phyloP scores from a whole-genome alignment of 176 grass and related monocot species.

The Phoenix dactylifera region DNA sequence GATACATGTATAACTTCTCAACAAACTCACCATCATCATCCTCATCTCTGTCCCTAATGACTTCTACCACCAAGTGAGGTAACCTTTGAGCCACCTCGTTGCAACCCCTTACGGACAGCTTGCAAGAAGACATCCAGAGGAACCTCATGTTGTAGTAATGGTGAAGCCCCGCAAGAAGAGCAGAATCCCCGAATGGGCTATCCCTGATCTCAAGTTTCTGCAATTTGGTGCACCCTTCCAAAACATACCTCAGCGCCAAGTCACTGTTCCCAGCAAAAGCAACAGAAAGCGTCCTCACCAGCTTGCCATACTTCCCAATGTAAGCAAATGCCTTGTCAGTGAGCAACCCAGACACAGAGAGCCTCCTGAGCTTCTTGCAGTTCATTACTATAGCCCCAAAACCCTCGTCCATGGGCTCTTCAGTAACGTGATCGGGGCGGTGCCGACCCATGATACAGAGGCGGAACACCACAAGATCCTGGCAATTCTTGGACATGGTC shows the following conservation, averaged over 20 bases:
- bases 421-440: not conserved
- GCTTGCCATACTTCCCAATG: conserved; percentile 10
- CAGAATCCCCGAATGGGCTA: conserved; percentile 4
- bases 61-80: conserved; percentile 8
- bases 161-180: conserved; percentile 1
- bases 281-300: conserved; percentile 4
- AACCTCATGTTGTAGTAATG: conserved; percentile 24
- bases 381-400: conserved; percentile 17
- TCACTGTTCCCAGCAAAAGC: conserved; percentile 9
- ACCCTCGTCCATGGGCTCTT: conserved; percentile 12
- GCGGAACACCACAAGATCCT: conserved; percentile 12
- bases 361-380: conserved; percentile 16
- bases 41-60: conserved; percentile 20
- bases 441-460: conserved; percentile 13
- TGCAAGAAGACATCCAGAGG: conserved; percentile 19
- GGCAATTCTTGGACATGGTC: conserved; percentile 17
- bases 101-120: conserved; percentile 3
- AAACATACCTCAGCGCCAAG: not conserved
- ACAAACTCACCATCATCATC: conserved; percentile 25
- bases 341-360: conserved; percentile 10
- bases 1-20: conserved; percentile 78
- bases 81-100: conserved; percentile 4
- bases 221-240: conserved; percentile 5
- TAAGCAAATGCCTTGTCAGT: conserved; percentile 8
- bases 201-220: conserved; percentile 19